Conservation (phyloP, 164 flowering plant species). For the Annona cherimola region DNA sequence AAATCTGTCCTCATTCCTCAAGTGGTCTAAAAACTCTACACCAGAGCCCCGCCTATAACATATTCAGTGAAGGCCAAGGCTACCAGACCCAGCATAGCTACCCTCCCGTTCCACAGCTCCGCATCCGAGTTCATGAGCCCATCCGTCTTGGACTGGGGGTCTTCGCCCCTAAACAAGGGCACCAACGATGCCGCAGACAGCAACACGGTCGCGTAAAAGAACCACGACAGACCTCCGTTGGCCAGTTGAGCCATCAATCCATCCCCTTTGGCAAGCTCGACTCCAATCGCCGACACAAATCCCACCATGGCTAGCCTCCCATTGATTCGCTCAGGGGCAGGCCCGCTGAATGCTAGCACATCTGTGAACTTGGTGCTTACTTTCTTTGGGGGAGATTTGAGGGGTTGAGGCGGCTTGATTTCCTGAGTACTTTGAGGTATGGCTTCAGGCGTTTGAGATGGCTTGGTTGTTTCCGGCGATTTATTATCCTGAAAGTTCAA, state of each 20-base stretch:
- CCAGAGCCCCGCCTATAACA: constrained; percentile 69
- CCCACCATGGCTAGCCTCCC: constrained; percentile 90
- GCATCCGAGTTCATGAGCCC: constrained; percentile 76
- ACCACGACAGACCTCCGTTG: constrained; percentile 64
- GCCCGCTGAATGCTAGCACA: constrained; percentile 68
- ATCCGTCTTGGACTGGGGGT: constrained; percentile 44
- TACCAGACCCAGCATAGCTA: constrained; percentile 84
- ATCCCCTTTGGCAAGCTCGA: constrained; percentile 53
- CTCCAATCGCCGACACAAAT: constrained; percentile 71
- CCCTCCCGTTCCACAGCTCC: constrained; percentile 79
- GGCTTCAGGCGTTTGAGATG: not conserved
- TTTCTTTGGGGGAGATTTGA: not conserved
- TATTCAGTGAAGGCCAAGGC: constrained; percentile 82
- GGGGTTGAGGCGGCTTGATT: too few species aligned
- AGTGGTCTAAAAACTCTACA: constrained; percentile 4
- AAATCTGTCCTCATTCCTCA: too few species aligned
- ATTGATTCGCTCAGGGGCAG: constrained; percentile 89
- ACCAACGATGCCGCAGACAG: constrained; percentile 65
- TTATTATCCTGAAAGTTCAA: not conserved
- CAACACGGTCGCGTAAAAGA: constrained; percentile 45
- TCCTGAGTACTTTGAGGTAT: not conserved
- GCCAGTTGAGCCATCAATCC: constrained; percentile 51
- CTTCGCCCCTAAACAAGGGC: constrained; percentile 63
- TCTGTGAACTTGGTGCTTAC: constrained; percentile 54
- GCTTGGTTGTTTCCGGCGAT: not conserved